phyloP scores from a whole-genome alignment of 352 stramenopile species.

The Phytophthora idaei region DNA sequence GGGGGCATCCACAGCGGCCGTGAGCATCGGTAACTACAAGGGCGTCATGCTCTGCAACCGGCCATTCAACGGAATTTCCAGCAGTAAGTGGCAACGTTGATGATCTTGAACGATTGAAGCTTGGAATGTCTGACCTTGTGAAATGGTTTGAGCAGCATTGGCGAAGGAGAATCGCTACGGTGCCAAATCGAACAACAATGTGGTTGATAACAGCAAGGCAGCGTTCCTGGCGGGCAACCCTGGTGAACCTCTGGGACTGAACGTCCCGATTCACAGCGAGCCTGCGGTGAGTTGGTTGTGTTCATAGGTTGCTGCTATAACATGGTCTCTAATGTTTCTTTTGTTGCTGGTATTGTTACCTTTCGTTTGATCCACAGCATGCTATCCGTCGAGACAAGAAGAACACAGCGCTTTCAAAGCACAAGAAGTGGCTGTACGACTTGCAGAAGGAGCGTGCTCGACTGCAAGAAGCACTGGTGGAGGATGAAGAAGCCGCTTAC shows the following conservation, averaged over 20 bases:
- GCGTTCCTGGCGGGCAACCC: constrained; percentile 79
- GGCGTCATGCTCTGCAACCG: constrained; percentile 96
- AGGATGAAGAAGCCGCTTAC: constrained; percentile 77
- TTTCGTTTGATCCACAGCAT: constrained; percentile 41
- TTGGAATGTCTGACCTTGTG: constrained; percentile 8
- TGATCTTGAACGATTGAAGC: not conserved
- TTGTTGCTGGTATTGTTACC: not conserved
- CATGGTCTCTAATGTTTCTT: not conserved
- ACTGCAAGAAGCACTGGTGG: constrained; percentile 78
- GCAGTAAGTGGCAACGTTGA: constrained; percentile 44
- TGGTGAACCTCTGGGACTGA: constrained; percentile 70
- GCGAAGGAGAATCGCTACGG: constrained; percentile 53
- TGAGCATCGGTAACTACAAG: constrained; percentile 95
- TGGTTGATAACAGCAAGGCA: constrained; percentile 57
- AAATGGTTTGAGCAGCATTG: constrained; percentile 39
- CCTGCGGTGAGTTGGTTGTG: constrained; percentile 44
- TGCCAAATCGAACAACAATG: constrained; percentile 46
- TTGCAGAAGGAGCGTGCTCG: constrained; percentile 91
- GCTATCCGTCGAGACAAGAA: constrained; percentile 89
- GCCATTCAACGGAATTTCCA: constrained; percentile 90
- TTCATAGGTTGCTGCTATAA: not conserved
- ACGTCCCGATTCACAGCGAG: constrained; percentile 82
- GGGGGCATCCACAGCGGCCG: constrained; percentile 44
- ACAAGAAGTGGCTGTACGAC: constrained; percentile 93
- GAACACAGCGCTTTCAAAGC: constrained; percentile 91